phyloP scores from a whole-genome alignment of 805 yeast species.

The Wickerhamiella shivajii region DNA sequence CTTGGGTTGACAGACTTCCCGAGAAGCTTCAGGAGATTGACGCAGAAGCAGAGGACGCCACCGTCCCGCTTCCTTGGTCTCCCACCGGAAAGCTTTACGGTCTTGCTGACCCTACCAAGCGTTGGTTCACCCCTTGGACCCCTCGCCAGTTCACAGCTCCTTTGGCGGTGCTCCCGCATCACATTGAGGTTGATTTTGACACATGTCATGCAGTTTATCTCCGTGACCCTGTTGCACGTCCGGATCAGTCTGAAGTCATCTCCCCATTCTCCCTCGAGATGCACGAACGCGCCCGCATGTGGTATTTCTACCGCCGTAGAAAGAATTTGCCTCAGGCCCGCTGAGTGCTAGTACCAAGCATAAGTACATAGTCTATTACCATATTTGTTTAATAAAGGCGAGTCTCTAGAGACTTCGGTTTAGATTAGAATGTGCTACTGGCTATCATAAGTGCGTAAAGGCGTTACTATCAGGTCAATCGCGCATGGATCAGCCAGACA shows the following conservation, averaged over 20 bases:
- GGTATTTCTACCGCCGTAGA: conserved; percentile 35
- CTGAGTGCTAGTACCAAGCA: too few species aligned
- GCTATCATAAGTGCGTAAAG: too few species aligned
- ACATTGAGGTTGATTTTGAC: conserved; percentile 74
- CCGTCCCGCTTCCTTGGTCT: conserved; percentile 32
- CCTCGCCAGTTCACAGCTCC: conserved; percentile 90
- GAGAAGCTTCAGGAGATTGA: conserved; percentile 31
- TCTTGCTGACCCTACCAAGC: conserved; percentile 56
- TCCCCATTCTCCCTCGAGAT: conserved; percentile 70
- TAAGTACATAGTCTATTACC: too few species aligned
- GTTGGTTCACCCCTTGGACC: conserved; percentile 93
- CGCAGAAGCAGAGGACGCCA: conserved; percentile 31
- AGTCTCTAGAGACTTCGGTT: too few species aligned
- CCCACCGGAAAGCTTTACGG: conserved; percentile 54
- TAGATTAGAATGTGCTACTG: too few species aligned
- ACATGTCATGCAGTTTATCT: conserved; percentile 95
- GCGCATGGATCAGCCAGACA: too few species aligned
- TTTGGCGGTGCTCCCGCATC: conserved; percentile 82
- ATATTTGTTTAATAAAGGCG: too few species aligned
- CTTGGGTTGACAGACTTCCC: conserved; percentile 37
- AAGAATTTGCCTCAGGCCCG: too few species aligned
- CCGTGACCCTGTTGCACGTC: conserved; percentile 94
- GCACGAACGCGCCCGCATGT: conserved; percentile 92
- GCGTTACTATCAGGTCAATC: too few species aligned
- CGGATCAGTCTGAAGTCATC: conserved; percentile 91